phyloP scores from a whole-genome alignment of 2,329 filamentous ascomycete species.

The Sclerotinia glacialis region DNA sequence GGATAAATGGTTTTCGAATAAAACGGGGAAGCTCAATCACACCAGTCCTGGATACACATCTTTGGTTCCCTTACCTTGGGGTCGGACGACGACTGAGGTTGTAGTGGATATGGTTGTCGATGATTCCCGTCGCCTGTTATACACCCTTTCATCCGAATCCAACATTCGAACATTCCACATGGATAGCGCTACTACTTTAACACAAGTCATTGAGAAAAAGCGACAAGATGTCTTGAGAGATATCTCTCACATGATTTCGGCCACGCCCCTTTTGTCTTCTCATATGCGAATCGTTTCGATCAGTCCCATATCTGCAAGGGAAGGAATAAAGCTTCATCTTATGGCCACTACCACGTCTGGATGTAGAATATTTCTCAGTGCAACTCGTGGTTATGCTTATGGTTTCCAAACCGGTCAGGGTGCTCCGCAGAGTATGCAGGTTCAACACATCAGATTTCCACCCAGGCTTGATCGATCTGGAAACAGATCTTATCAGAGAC shows the following conservation, averaged over 20 bases:
- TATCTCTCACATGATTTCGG: conserved; percentile 81
- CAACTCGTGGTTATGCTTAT: conserved; percentile 70
- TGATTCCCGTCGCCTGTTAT: conserved; percentile 82
- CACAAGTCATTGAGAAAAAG: conserved; percentile 62
- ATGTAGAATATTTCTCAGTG: conserved; percentile 87
- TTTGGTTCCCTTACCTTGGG: conserved; percentile 53
- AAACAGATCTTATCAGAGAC: conserved; percentile 30
- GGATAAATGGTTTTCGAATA: conserved; percentile 91
- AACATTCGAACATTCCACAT: conserved; percentile 92
- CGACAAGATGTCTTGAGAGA: conserved; percentile 62
- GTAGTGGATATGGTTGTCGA: conserved; percentile 82
- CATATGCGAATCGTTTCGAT: conserved; percentile 77
- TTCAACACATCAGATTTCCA: conserved; percentile 95
- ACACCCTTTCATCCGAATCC: conserved; percentile 83
- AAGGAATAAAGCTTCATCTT: conserved; percentile 80
- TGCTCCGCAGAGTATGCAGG: conserved; percentile 90
- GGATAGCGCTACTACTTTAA: conserved; percentile 60
- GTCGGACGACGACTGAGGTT: conserved; percentile 55
- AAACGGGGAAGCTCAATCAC: conserved; percentile 86
- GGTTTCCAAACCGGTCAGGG: conserved; percentile 56
- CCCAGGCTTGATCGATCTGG: conserved; percentile 48
- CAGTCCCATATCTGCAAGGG: conserved; percentile 74
- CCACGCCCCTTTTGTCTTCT: conserved; percentile 67
- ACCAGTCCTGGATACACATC: conserved; percentile 70
- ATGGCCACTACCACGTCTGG: conserved; percentile 89